Conservation (phyloP, 306 rosid genomes). For the Glycyrrhiza uralensis region DNA sequence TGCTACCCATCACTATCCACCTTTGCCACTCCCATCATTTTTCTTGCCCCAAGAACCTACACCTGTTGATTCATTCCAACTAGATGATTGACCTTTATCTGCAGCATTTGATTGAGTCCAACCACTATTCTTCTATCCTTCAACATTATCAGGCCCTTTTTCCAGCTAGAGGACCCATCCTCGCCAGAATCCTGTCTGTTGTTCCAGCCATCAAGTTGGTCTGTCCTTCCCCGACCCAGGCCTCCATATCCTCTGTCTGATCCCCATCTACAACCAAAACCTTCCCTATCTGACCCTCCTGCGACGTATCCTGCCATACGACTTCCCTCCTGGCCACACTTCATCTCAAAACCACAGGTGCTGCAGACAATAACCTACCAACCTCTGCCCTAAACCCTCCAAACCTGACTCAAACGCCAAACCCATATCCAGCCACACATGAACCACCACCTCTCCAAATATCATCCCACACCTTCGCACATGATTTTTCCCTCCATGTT, state of each 20-base stretch:
- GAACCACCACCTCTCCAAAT: too few species aligned
- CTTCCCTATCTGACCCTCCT: conserved; percentile 50
- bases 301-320: too few species aligned
- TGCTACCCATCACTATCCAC: conserved; percentile 66
- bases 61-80: conserved; percentile 35
- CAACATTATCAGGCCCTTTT: conserved; percentile 27
- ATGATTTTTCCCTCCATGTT: too few species aligned
- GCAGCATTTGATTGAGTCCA: conserved; percentile 36
- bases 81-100: conserved; percentile 37
- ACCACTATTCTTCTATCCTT: conserved; percentile 40
- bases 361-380: too few species aligned
- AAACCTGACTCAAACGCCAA: too few species aligned
- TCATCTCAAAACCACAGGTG: too few species aligned
- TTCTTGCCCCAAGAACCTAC: conserved; percentile 51
- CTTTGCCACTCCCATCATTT: conserved; percentile 32
- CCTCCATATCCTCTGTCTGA: conserved; percentile 54
- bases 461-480: too few species aligned
- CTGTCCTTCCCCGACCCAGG: conserved; percentile 70
- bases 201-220: conserved; percentile 53
- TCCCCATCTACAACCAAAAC: conserved; percentile 44
- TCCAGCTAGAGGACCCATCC: conserved; percentile 48
- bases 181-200: conserved; percentile 36
- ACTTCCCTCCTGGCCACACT: too few species aligned
- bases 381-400: too few species aligned
- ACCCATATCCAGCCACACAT: too few species aligned